phyloP scores from a whole-genome alignment of 768 basidiomycete genomes.

The Tubosaeta sp. region DNA sequence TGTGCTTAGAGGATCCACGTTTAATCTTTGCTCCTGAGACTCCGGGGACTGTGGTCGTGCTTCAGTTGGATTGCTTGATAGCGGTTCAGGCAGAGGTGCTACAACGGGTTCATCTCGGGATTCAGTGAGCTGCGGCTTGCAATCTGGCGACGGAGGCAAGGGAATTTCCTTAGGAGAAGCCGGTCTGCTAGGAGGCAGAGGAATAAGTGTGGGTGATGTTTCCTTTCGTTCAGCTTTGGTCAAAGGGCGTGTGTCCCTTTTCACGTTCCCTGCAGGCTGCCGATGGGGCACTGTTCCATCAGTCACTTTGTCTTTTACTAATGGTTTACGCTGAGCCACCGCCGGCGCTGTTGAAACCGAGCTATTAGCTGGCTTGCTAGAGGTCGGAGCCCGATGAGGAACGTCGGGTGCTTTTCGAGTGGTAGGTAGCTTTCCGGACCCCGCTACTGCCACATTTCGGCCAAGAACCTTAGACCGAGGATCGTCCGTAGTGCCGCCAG shows the following conservation, averaged over 20 bases:
- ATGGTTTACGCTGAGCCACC: constrained; percentile 8
- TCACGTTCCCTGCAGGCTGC: constrained; percentile 5
- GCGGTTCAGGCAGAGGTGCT: not conserved
- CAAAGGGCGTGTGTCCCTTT: constrained; percentile 11
- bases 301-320: constrained; percentile 6
- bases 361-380: constrained; percentile 8
- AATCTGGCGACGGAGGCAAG: constrained; percentile 18
- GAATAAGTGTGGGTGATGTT: constrained; percentile 13
- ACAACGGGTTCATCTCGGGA: constrained; percentile 2
- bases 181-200: constrained; percentile 21
- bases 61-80: not conserved
- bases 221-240: constrained; percentile 13
- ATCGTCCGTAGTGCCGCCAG: not conserved
- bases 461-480: constrained; percentile 10
- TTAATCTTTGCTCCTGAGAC: not conserved
- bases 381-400: constrained; percentile 1
- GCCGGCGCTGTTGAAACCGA: not conserved
- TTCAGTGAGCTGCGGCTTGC: constrained; percentile 1
- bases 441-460: constrained; percentile 1
- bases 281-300: constrained; percentile 1
- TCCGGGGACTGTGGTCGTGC: not conserved
- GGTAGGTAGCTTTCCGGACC: constrained; percentile 1
- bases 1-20: constrained; percentile 37
- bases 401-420: constrained; percentile 9
- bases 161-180: constrained; percentile 16